phyloP scores from a whole-genome alignment of 1,139 yeast species.

The Saccharomycopsis phalli region DNA sequence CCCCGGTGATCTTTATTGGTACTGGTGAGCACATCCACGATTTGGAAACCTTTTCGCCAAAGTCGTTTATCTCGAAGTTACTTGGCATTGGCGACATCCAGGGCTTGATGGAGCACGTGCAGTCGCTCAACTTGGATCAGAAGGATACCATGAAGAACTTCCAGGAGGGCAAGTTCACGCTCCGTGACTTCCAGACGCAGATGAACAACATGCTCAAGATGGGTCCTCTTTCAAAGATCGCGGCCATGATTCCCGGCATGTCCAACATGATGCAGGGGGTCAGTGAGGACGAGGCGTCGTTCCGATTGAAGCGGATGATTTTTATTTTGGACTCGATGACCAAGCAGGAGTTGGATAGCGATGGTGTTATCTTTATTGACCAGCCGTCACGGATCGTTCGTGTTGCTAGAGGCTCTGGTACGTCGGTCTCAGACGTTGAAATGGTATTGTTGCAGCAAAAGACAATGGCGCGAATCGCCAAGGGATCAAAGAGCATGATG shows the following conservation, averaged over 20 bases:
- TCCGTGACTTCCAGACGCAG: slow-evolving; percentile 87
- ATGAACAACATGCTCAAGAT: slow-evolving; percentile 91
- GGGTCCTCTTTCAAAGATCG: slow-evolving; percentile 93
- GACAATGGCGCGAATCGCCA: slow-evolving; percentile 94
- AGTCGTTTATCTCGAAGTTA: slow-evolving; percentile 78
- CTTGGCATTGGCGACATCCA: slow-evolving; percentile 95
- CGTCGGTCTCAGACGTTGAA: slow-evolving; percentile 87
- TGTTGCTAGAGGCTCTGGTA: slow-evolving; percentile 95
- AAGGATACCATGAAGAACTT: slow-evolving; percentile 88
- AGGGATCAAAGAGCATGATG: slow-evolving; percentile 49
- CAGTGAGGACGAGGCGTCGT: slow-evolving; percentile 84
- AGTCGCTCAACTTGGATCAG: slow-evolving; percentile 80
- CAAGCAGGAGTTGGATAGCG: slow-evolving; percentile 80
- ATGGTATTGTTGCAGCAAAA: slow-evolving; percentile 86
- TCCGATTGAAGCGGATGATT: slow-evolving; percentile 78
- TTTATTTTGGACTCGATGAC: slow-evolving; percentile 97
- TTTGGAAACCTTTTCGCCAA: slow-evolving; percentile 84
- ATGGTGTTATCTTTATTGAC: slow-evolving; percentile 71
- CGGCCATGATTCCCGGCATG: slow-evolving; percentile 94
- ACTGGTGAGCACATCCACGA: slow-evolving; percentile 97
- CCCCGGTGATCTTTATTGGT: slow-evolving; percentile 96
- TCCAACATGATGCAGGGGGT: slow-evolving; percentile 79
- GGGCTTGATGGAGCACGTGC: slow-evolving; percentile 89
- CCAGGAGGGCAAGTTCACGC: slow-evolving; percentile 90
- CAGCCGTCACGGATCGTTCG: slow-evolving; percentile 83